phyloP scores from a whole-genome alignment of 495 filamentous ascomycete species.

The Halenospora varia region DNA sequence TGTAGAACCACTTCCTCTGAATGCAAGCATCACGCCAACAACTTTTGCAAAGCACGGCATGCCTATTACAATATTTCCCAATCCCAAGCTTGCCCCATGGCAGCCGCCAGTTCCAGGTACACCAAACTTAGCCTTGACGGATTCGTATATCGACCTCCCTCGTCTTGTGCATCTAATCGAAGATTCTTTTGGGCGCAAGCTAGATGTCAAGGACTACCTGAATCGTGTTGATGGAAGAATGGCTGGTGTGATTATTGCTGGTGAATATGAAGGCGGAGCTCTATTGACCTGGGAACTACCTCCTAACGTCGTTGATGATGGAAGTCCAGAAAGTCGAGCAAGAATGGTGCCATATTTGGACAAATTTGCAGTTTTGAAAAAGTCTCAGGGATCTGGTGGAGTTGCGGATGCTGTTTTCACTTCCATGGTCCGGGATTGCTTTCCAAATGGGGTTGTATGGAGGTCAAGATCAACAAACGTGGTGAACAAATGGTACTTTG shows the following conservation, averaged over 20 bases:
- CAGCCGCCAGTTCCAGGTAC: conserved; percentile 49
- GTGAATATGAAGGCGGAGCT: conserved; percentile 94
- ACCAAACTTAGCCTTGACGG: conserved; percentile 58
- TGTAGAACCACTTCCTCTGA: conserved; percentile 10
- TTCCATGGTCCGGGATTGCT: conserved; percentile 85
- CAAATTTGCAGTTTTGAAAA: conserved; percentile 92
- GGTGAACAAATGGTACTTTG: conserved; percentile 96
- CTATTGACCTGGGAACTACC: conserved; percentile 93
- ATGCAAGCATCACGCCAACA: conserved; percentile 41
- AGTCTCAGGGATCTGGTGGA: conserved; percentile 83
- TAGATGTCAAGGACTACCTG: conserved; percentile 81
- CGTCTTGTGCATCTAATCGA: conserved; percentile 85
- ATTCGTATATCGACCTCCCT: conserved; percentile 76
- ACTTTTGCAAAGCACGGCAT: conserved; percentile 91
- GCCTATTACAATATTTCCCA: conserved; percentile 77
- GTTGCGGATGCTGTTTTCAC: conserved; percentile 96
- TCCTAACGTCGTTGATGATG: conserved; percentile 48
- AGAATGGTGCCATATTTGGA: conserved; percentile 89
- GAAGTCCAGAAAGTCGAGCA: conserved; percentile 42
- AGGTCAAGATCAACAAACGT: conserved; percentile 75
- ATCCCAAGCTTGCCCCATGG: conserved; percentile 63
- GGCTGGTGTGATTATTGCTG: conserved; percentile 89
- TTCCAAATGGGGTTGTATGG: conserved; percentile 79
- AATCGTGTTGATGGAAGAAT: conserved; percentile 69
- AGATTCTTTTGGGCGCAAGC: conserved; percentile 83